These are phyloP conservation scores for Perkinsus marinus DNA, from an alignment of 169 alveolate genomes.

Conservation along the genomic window DNA sequence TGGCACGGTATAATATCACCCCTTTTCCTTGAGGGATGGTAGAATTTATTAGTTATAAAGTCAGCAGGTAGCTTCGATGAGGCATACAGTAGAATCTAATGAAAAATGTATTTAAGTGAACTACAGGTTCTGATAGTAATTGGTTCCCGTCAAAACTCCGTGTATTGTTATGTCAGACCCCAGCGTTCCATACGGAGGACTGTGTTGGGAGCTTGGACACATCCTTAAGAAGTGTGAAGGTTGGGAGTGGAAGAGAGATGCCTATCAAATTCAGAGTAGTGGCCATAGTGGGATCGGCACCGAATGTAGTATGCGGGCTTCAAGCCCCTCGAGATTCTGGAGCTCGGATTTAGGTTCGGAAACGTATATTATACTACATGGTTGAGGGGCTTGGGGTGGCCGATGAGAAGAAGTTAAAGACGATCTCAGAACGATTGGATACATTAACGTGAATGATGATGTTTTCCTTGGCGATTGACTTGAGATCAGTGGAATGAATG, in stretches of 20 bases:
- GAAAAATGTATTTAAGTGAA: too few species aligned
- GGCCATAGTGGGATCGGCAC: neutral
- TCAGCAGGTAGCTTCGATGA: too few species aligned
- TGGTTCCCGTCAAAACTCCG: neutral
- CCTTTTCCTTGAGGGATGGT: too few species aligned
- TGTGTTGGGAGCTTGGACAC: neutral
- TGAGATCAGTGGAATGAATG: too few species aligned
- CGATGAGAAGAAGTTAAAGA: neutral
- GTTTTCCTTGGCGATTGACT: too few species aligned
- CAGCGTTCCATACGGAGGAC: neutral
- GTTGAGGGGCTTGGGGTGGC: neutral
- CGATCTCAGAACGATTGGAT: neutral
- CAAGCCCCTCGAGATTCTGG: neutral
- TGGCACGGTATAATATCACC: too few species aligned
- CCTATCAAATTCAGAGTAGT: neutral
- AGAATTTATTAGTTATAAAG: too few species aligned
- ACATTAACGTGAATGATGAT: neutral
- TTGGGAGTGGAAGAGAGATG: neutral
- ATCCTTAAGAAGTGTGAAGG: neutral
- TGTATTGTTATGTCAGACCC: neutral
- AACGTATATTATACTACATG: neutral
- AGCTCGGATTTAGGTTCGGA: neutral
- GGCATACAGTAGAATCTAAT: too few species aligned
- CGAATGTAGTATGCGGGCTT: neutral
- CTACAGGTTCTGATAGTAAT: neutral